phyloP scores from a whole-genome alignment of 2,329 filamentous ascomycete genomes.

The Huntiella abstrusa region DNA sequence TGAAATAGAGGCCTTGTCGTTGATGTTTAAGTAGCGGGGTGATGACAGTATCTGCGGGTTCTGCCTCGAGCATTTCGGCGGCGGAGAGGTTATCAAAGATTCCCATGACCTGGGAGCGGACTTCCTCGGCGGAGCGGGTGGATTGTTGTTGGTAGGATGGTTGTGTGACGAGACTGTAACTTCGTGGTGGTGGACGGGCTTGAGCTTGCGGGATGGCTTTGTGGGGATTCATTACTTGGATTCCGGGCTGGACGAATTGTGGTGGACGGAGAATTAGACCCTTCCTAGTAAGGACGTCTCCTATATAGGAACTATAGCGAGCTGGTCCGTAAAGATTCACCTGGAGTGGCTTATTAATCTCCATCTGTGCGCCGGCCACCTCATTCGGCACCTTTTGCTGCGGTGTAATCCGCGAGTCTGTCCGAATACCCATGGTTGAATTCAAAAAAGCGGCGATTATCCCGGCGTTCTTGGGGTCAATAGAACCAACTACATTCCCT shows the following conservation, averaged over 20 bases:
- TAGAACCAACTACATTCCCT: slow-evolving; percentile 51
- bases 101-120: slow-evolving; percentile 63
- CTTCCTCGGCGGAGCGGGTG: slow-evolving; percentile 61
- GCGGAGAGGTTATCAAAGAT: slow-evolving; percentile 75
- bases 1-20: slow-evolving; percentile 76
- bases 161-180: slow-evolving; percentile 15
- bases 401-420: slow-evolving; percentile 50
- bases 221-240: slow-evolving; percentile 64
- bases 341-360: slow-evolving; percentile 42
- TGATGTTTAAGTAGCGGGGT: slow-evolving; percentile 67
- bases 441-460: slow-evolving; percentile 60
- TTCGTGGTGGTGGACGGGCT: slow-evolving; percentile 19
- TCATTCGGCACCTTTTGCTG: slow-evolving; percentile 48
- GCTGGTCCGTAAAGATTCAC: slow-evolving; percentile 66
- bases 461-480: slow-evolving; percentile 48
- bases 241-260: slow-evolving; percentile 45
- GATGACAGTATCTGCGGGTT: slow-evolving; percentile 41
- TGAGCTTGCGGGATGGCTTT: slow-evolving; percentile 19
- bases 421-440: slow-evolving; percentile 43
- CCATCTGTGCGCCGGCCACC: slow-evolving; percentile 40
- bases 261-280: slow-evolving; percentile 47
- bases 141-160: slow-evolving; percentile 12
- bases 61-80: slow-evolving; percentile 56
- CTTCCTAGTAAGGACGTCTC: slow-evolving; percentile 20
- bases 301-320: slow-evolving; percentile 45